Evolutionary conservation across 805 yeast species (phyloP), one percentile per base, ranked within the genome.

Genomic region (Candida easanensis): DNA sequence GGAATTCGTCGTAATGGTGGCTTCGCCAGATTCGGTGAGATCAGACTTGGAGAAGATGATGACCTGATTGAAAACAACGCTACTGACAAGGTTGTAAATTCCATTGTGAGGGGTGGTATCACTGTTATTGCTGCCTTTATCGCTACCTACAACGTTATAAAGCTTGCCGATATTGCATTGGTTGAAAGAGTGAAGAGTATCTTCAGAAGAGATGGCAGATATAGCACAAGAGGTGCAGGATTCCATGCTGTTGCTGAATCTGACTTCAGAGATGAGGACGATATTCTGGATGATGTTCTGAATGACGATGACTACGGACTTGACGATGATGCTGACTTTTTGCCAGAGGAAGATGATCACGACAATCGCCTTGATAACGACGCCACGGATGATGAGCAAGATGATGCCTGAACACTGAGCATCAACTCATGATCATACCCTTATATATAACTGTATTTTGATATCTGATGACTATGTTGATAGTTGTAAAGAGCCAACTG

Each of bases 31-130:
- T 82, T 88, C 61, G 97, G 97, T n/a, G 95, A 85, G 60, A 90
- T 90, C 47, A 72, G 96, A 55, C 71, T 90, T 33, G 95, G 88
- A 38, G 89, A 82, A 27, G 89, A 82, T 23, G 84, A 80, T 46
- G 78, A 85, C 39, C 88, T 84, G 56, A 79, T 86, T 49, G 84
- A 82, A 39, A 50, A 57, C 27, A 48, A 50, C 49, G 49, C 56
- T 7, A 73, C 79, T 7, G 93, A 86, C 60, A 74, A 68, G 36
- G 74, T 75, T 16, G 85, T 85, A 3, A 86, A 86, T 37, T 27
- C 52, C 5, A 58, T 59, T 14, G 57, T 63, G 8, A 52, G 64
- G 21, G 61, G 64, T 19, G 63, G 70, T 17, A 55, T 68, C 8
- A 63, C 65, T 1, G 55, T 61, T 11, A 63, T 68, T 35, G 62